Percentiles rank a stretch among this genome's conserved stretches.
Evolutionary conservation across 2,329 filamentous ascomycete species (phyloP).

Genomic region (Fusarium sp.): DNA sequence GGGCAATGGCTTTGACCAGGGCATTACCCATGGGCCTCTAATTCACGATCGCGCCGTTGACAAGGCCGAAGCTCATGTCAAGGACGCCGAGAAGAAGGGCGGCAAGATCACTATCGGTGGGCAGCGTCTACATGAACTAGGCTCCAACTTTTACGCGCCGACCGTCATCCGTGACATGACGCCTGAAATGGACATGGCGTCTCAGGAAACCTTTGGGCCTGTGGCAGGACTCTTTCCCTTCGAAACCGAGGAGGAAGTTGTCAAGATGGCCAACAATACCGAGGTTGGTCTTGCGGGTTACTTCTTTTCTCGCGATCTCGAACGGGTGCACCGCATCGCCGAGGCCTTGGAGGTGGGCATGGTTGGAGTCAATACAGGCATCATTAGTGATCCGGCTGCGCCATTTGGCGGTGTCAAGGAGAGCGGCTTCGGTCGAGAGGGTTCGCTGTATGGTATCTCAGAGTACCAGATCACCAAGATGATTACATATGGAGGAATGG

Average conservation of each 20-base stretch:
- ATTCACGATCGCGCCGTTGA: constrained; percentile 87
- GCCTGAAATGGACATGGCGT: constrained; percentile 84
- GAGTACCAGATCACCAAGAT: constrained; percentile 85
- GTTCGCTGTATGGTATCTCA: constrained; percentile 81
- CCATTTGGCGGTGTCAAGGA: constrained; percentile 88
- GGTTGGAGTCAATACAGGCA: constrained; percentile 87
- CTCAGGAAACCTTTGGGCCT: constrained; percentile 96
- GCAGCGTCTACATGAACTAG: constrained; percentile 80
- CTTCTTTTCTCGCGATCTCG: constrained; percentile 83
- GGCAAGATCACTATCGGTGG: constrained; percentile 84
- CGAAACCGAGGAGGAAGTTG: constrained; percentile 89
- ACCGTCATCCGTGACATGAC: constrained; percentile 93
- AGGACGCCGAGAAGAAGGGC: constrained; percentile 84
- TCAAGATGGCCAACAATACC: constrained; percentile 84
- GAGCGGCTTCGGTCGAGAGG: constrained; percentile 85
- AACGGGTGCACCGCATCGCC: constrained; percentile 73
- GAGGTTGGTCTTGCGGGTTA: constrained; percentile 95
- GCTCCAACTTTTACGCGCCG: constrained; percentile 89
- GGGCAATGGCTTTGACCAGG: constrained; percentile 80
- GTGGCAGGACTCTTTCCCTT: constrained; percentile 93
- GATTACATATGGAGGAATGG: constrained; percentile 68
- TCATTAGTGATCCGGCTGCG: constrained; percentile 71
- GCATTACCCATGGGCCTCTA: constrained; percentile 84
- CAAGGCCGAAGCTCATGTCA: constrained; percentile 86
- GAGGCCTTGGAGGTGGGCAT: constrained; percentile 87